Percentiles rank a stretch among this genome's conserved stretches.
Evolutionary conservation across 805 yeast genomes (phyloP).

Genomic region (Metschnikowia aberdeeniae): DNA sequence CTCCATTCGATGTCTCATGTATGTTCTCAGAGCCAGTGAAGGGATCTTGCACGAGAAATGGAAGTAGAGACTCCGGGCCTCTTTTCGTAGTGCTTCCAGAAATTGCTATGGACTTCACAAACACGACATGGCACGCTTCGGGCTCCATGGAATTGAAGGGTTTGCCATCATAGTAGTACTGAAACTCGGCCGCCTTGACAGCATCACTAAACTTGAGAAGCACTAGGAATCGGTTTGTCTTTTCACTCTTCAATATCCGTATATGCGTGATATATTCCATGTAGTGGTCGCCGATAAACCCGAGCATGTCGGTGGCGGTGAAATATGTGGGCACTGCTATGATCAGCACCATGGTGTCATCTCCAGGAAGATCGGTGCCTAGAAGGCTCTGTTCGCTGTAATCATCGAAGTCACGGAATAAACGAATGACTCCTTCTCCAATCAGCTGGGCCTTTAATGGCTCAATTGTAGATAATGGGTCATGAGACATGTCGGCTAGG

Average conservation of each 20-base stretch:
- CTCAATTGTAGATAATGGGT: conserved; percentile 20
- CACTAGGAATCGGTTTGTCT: conserved; percentile 69
- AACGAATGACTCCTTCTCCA: conserved; percentile 71
- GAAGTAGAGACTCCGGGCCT: conserved; percentile 38
- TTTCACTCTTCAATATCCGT: conserved; percentile 62
- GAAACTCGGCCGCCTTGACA: conserved; percentile 58
- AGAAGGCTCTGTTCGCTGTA: conserved; percentile 5
- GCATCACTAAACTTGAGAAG: conserved; percentile 65
- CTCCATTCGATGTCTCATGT: not conserved
- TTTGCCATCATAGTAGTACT: conserved; percentile 63
- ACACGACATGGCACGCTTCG: conserved; percentile 75
- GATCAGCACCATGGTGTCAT: conserved; percentile 69
- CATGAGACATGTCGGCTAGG: conserved; percentile 7
- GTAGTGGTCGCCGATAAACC: conserved; percentile 67
- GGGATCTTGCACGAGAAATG: conserved; percentile 70
- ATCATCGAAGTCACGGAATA: conserved; percentile 49
- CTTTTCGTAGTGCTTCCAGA: conserved; percentile 14
- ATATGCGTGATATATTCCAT: conserved; percentile 61
- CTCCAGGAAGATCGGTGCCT: conserved; percentile 31
- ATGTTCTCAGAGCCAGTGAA: conserved; percentile 42
- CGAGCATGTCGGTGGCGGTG: conserved; percentile 77
- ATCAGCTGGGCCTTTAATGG: conserved; percentile 59
- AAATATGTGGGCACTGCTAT: conserved; percentile 86
- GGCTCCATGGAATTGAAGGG: conserved; percentile 85
- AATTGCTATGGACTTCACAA: conserved; percentile 57